These are phyloP conservation scores for Platanthera guangdongensis DNA, from an alignment of 106 monocot genomes.

Conservation along the genomic window DNA sequence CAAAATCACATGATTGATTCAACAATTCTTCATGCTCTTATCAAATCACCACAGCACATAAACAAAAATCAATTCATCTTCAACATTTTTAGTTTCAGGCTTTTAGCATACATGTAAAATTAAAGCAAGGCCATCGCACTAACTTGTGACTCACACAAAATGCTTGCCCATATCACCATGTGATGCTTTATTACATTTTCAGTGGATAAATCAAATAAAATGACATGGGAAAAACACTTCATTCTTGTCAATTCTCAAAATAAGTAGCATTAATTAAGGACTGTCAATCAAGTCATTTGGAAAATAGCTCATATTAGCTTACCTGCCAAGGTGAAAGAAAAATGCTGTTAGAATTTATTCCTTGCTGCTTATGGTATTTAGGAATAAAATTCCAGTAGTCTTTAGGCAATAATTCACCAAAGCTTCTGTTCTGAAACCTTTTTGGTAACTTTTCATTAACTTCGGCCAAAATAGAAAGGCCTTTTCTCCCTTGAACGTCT, in stretches of 20 bases:
- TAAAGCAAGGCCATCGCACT: too few relatives aligned
- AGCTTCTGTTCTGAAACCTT: slow-evolving; percentile 24
- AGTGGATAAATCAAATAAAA: neutral
- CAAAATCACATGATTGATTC: too few relatives aligned
- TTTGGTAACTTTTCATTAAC: slow-evolving; percentile 39
- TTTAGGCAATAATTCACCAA: slow-evolving; percentile 36
- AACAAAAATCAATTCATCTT: too few relatives aligned
- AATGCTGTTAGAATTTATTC: slow-evolving; percentile 13
- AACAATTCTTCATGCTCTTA: too few relatives aligned
- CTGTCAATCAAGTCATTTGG: neutral
- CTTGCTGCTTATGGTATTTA: slow-evolving; percentile 11
- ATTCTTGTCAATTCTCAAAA: neutral
- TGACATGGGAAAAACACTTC: neutral
- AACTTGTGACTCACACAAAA: too few relatives aligned
- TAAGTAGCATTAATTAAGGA: too few relatives aligned
- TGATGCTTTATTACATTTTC: too few relatives aligned
- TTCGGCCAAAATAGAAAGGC: slow-evolving; percentile 45
- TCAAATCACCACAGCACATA: too few relatives aligned
- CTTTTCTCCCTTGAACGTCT: slow-evolving; percentile 27
- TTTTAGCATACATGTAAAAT: too few relatives aligned
- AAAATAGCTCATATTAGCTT: slow-evolving; percentile 5
- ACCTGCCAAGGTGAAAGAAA: slow-evolving; percentile 59
- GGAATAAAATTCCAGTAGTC: slow-evolving; percentile 74
- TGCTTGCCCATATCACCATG: too few relatives aligned
- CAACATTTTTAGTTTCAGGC: too few relatives aligned